Evolutionary conservation across 257 asterid species (phyloP).

Genomic region (Osmanthus fragrans): DNA sequence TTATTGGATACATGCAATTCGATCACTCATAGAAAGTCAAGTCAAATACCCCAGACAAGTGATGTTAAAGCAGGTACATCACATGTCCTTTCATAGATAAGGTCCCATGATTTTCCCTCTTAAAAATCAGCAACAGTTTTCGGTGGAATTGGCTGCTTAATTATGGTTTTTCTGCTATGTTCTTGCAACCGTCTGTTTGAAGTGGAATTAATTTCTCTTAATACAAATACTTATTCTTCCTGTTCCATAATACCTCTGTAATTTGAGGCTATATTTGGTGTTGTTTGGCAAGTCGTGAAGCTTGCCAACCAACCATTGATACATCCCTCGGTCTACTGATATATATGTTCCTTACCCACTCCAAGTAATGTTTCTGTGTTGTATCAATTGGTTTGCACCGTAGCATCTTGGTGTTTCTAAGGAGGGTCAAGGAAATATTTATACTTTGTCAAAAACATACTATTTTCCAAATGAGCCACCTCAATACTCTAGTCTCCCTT

Average conservation of each 20-base stretch:
- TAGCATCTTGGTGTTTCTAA: no score
- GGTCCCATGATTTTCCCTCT: slow-evolving; percentile 17
- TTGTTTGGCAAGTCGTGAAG: no score
- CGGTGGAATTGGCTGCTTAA: slow-evolving; percentile 4
- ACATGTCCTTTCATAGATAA: slow-evolving; percentile 18
- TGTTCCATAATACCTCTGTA: neutral
- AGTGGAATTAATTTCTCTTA: neutral
- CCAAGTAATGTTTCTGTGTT: no score
- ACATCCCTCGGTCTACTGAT: no score
- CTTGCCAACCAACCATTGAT: no score
- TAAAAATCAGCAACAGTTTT: slow-evolving; percentile 12
- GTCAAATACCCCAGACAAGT: slow-evolving; percentile 40
- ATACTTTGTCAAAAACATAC: no score
- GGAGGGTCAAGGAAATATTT: no score
- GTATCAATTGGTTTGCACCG: no score
- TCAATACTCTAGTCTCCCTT: no score
- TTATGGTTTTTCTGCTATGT: neutral
- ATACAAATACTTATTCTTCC: neutral
- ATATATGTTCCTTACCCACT: no score
- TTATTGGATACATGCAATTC: slow-evolving; percentile 69
- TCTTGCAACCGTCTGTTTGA: slow-evolving; percentile 14
- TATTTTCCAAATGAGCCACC: no score
- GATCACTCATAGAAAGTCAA: slow-evolving; percentile 34
- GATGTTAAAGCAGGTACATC: slow-evolving; percentile 62
- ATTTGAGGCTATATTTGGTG: neutral